Conservation (phyloP, 768 basidiomycete genomes). For the Kwoniella bestiolae region DNA sequence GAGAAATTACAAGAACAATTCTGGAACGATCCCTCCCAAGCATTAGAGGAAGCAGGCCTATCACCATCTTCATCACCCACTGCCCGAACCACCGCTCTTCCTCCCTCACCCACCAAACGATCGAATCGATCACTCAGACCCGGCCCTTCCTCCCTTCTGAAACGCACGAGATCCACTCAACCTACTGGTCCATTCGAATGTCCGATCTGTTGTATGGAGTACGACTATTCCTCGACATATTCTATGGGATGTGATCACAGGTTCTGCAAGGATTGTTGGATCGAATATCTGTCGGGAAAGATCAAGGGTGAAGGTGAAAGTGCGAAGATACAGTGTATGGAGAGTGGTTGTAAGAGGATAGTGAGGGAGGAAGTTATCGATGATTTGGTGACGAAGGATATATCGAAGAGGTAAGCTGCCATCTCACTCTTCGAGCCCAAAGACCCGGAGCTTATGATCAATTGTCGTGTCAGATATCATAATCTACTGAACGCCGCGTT, state of each 20-base stretch:
- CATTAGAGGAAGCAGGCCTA: slow-evolving; percentile 77
- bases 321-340: slow-evolving; percentile 61
- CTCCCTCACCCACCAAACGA: slow-evolving; percentile 50
- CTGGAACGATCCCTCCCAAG: slow-evolving; percentile 82
- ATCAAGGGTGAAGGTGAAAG: slow-evolving; percentile 67
- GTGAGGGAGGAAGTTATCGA: slow-evolving; percentile 58
- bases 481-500: slow-evolving; percentile 88
- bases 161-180: slow-evolving; percentile 10
- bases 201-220: slow-evolving; percentile 78
- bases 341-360: slow-evolving; percentile 58
- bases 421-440: slow-evolving; percentile 29
- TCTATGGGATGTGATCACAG: slow-evolving; percentile 79
- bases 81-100: slow-evolving; percentile 56
- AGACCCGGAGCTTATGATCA: neutral
- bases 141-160: slow-evolving; percentile 38
- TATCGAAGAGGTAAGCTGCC: slow-evolving; percentile 57
- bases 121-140: slow-evolving; percentile 43
- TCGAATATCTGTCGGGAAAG: slow-evolving; percentile 75
- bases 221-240: slow-evolving; percentile 69
- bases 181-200: slow-evolving; percentile 72
- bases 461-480: slow-evolving; percentile 67
- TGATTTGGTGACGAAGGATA: slow-evolving; percentile 64
- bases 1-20: slow-evolving; percentile 94
- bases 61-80: slow-evolving; percentile 59
- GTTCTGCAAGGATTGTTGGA: slow-evolving; percentile 86